These are phyloP conservation scores for Ramularia endophylla DNA, from an alignment of 2,329 filamentous ascomycete species.

Conservation along the genomic window DNA sequence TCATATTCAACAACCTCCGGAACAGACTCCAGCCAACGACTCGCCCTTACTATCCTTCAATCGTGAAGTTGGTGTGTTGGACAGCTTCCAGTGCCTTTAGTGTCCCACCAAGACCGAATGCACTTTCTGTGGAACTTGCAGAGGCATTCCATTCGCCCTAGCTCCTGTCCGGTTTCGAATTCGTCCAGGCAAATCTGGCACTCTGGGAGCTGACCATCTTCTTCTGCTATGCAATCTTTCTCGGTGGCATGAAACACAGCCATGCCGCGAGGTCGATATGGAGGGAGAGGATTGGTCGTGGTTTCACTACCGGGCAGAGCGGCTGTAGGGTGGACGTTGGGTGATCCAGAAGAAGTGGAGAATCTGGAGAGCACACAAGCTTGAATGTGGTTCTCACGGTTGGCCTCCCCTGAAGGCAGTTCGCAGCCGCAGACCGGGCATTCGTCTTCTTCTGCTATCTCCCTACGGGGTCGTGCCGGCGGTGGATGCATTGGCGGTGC, in stretches of 20 bases:
- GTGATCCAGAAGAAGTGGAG: conserved; percentile 7
- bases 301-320: conserved; percentile 10
- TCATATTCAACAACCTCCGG: too few relatives aligned
- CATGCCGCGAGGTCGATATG: conserved; percentile 38
- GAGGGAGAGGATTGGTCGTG: conserved; percentile 5
- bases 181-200: conserved; percentile 62
- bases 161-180: conserved; percentile 53
- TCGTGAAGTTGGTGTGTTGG: conserved; percentile 52
- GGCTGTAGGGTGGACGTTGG: conserved; percentile 7
- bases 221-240: conserved; percentile 54
- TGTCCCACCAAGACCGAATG: conserved; percentile 56
- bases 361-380: conserved; percentile 28
- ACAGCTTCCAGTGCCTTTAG: conserved; percentile 50
- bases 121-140: conserved; percentile 60
- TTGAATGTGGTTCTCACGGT: conserved; percentile 41
- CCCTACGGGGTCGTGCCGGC: conserved; percentile 13
- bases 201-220: conserved; percentile 48
- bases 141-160: conserved; percentile 56
- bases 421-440: conserved; percentile 72
- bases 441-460: conserved; percentile 63
- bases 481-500: conserved; percentile 1
- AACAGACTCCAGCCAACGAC: too few relatives aligned
- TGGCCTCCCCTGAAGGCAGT: conserved; percentile 51
- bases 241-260: conserved; percentile 53
- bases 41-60: conserved; percentile 12